A percentile compares a stretch with the other conserved stretches of the same genome.
Conservation (phyloP, 306 rosid genomes). For the Rubus parviflorus region DNA sequence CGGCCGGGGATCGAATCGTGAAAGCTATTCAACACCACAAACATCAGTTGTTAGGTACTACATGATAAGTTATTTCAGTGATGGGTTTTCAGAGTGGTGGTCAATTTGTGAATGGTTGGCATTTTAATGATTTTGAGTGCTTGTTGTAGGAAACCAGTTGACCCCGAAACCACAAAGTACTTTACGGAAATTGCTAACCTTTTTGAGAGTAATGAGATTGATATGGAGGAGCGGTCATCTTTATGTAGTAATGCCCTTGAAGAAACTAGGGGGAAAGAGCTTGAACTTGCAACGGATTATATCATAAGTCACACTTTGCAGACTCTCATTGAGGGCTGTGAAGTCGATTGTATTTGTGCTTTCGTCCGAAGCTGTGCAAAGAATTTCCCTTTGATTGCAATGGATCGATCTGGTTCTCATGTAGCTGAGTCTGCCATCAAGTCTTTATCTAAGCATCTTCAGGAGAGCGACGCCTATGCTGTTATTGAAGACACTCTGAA, state of each 20-base stretch:
- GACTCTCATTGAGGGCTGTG: conserved; percentile 70
- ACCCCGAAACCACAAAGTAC: conserved; percentile 69
- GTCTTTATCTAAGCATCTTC: conserved; percentile 63
- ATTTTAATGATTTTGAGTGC: conserved; percentile 14
- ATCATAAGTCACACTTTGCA: conserved; percentile 83
- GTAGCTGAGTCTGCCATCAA: conserved; percentile 78
- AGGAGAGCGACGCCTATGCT: conserved; percentile 40
- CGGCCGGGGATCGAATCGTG: conserved; percentile 24
- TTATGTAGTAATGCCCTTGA: conserved; percentile 81
- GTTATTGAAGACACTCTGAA: conserved; percentile 63
- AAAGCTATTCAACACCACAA: conserved; percentile 27
- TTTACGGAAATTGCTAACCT: conserved; percentile 76
- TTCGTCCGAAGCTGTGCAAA: conserved; percentile 58
- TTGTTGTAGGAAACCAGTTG: conserved; percentile 73
- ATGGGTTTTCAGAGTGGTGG: neutral
- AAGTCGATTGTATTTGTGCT: conserved; percentile 53
- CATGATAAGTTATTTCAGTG: neutral
- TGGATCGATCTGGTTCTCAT: conserved; percentile 91
- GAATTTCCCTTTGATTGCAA: conserved; percentile 67
- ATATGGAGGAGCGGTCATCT: conserved; percentile 68
- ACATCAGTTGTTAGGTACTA: conserved; percentile 52
- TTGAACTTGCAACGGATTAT: conserved; percentile 86
- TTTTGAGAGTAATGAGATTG: conserved; percentile 56
- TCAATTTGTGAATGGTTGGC: neutral
- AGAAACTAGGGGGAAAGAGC: conserved; percentile 79